Evolutionary conservation across 2,329 filamentous ascomycete genomes (phyloP), one percentile per base, ranked within the genome.

Genomic region (Trichoderma sp.): DNA sequence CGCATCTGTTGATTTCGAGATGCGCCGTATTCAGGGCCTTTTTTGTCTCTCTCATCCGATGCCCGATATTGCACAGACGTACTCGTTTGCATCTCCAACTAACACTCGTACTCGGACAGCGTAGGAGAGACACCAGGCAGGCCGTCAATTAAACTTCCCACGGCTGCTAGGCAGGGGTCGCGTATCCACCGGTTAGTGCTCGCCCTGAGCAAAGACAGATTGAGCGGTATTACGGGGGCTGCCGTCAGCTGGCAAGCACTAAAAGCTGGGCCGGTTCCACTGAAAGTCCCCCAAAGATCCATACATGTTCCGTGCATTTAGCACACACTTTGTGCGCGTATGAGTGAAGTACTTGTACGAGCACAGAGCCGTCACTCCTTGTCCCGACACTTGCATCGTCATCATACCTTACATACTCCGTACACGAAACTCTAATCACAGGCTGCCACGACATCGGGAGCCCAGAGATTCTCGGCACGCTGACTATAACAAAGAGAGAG

Each of bases 201-300:
- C 45, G 65, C 65, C 65, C 67, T 69, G 67, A 69, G 35, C 67
- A 60, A 21, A 33, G 31, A 59, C 50, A 59, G 50, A 60, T 41
- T 69, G n/a, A 35, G 69, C 29, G 45, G 41, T 21, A 65, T 35
- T 73, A 65, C 59, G 60, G 69, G 69, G 68, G 71, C 62, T 27
- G 62, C 62, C 71, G 56, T 60, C 62, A 66, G 50, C 63, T 66
- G 41, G 63, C 45, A 41, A 31, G 62, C 71, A 66, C 71, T 74
- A 67, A 41, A 67, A 29, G 71, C 62, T 21, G 59, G 62, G n/a
- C 21, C n/a, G 63, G 62, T 45, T 74, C 71, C 71, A 74, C 71
- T 74, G 59, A 67, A 45, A 60, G 62, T 64, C 71, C 59, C 62
- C 71, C 63, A 74, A 74, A 63, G 71, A 74, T 53, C 50, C 50